phyloP scores from a whole-genome alignment of 176 grass and related monocot species.

The Saccharum spontaneum region DNA sequence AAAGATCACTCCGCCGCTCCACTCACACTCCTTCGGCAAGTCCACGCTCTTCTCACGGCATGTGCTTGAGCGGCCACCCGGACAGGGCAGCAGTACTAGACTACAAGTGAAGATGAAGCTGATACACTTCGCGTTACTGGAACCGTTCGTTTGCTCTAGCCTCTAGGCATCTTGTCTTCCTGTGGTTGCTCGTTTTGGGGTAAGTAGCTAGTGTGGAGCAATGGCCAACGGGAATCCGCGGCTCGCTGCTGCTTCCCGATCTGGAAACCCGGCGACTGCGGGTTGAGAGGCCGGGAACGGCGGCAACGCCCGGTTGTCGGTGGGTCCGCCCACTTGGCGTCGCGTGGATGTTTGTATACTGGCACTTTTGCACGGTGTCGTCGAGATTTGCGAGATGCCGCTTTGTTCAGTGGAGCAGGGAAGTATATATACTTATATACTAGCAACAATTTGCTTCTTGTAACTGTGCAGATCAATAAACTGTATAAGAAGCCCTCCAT shows the following conservation, averaged over 20 bases:
- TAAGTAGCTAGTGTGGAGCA: background rate
- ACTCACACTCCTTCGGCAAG: background rate
- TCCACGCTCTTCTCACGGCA: background rate
- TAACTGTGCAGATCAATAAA: constrained; percentile 38
- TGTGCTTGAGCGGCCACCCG: constrained; percentile 27
- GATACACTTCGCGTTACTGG: constrained; percentile 2
- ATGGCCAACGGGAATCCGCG: background rate
- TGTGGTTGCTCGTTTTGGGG: background rate
- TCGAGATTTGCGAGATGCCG: constrained; percentile 11
- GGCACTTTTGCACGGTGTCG: background rate
- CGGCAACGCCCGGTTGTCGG: constrained; percentile 19
- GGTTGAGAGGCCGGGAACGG: constrained; percentile 11
- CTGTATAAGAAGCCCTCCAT: background rate
- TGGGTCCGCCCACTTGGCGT: constrained; percentile 10
- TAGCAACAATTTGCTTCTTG: constrained; percentile 41
- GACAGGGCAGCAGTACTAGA: background rate
- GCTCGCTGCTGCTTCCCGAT: constrained; percentile 10
- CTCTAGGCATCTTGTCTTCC: background rate
- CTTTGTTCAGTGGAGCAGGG: constrained; percentile 17
- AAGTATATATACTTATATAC: background rate
- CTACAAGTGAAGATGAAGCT: constrained; percentile 31
- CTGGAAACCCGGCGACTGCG: constrained; percentile 35
- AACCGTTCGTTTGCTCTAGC: background rate
- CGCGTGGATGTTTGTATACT: constrained; percentile 17
- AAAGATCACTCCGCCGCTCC: background rate